Evolutionary conservation across 768 basidiomycete species (phyloP).

Genomic region (Filobasidium wieringae): DNA sequence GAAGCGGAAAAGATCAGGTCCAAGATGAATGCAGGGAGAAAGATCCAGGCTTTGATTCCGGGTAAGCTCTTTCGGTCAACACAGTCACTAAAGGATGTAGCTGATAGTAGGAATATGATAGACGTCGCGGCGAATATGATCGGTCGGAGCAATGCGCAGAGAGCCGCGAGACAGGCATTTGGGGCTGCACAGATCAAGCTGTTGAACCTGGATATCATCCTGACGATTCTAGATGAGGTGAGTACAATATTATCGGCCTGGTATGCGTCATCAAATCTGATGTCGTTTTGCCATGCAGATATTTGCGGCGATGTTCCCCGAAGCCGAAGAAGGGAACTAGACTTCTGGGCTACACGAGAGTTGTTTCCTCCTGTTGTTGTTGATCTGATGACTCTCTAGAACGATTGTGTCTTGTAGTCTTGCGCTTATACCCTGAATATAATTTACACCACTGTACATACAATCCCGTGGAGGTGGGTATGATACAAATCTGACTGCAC

Average conservation of each 20-base stretch:
- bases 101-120: slow-evolving; percentile 29
- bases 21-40: slow-evolving; percentile 75
- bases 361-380: too few relatives aligned
- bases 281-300: not conserved
- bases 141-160: slow-evolving; percentile 85
- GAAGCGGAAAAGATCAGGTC: slow-evolving; percentile 68
- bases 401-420: too few relatives aligned
- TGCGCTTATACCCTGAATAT: too few relatives aligned
- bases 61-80: slow-evolving; percentile 47
- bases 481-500: too few relatives aligned
- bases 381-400: too few relatives aligned
- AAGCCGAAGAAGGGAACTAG: too few relatives aligned
- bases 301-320: not conserved
- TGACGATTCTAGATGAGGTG: slow-evolving; percentile 84
- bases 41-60: slow-evolving; percentile 80
- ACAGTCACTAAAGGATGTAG: not conserved
- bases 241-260: too few relatives aligned
- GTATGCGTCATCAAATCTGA: not conserved
- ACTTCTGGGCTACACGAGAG: too few relatives aligned
- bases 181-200: slow-evolving; percentile 85
- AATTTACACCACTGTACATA: too few relatives aligned
- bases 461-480: too few relatives aligned
- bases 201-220: slow-evolving; percentile 84
- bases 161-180: slow-evolving; percentile 84
- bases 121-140: slow-evolving; percentile 96